These are phyloP conservation scores for Candida hungchunana DNA, from an alignment of 805 yeast genomes.

Conservation along the genomic window DNA sequence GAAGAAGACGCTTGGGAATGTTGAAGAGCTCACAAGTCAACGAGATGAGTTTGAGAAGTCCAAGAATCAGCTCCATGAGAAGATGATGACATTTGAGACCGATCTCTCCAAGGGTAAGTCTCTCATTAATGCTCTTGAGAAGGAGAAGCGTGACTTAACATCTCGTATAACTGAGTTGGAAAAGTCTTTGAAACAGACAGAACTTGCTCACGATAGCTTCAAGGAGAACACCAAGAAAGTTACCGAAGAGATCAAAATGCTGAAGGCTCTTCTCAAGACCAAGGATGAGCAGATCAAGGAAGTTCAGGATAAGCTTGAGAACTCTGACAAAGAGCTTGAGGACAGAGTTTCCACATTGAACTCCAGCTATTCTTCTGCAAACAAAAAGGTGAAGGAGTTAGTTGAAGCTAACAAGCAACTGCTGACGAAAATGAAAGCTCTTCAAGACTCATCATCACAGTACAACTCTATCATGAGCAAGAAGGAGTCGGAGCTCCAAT, in stretches of 20 bases:
- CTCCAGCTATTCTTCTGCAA: slow-evolving; percentile 31
- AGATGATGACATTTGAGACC: slow-evolving; percentile 20
- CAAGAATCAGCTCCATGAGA: slow-evolving; percentile 27
- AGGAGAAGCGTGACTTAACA: slow-evolving; percentile 20
- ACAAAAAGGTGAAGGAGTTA: slow-evolving; percentile 34
- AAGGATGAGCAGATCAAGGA: slow-evolving; percentile 33
- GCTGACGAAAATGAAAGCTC: slow-evolving; percentile 33
- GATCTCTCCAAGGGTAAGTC: slow-evolving; percentile 26
- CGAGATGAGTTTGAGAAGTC: slow-evolving; percentile 25
- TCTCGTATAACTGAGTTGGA: slow-evolving; percentile 21
- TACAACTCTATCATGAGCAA: slow-evolving; percentile 31
- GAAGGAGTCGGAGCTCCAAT: slow-evolving; percentile 33
- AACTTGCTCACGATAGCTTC: slow-evolving; percentile 13
- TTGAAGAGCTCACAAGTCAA: slow-evolving; percentile 24
- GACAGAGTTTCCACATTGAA: slow-evolving; percentile 31
- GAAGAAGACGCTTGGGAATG: slow-evolving; percentile 21
- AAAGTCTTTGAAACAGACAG: slow-evolving; percentile 12
- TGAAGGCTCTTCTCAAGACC: slow-evolving; percentile 26
- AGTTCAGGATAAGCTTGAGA: slow-evolving; percentile 28
- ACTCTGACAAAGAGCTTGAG: slow-evolving; percentile 32
- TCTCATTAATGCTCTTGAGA: slow-evolving; percentile 19
- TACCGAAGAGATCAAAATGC: slow-evolving; percentile 29
- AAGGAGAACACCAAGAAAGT: slow-evolving; percentile 14
- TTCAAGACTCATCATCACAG: slow-evolving; percentile 34
- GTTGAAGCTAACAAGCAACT: slow-evolving; percentile 43